Evolutionary conservation across 495 filamentous ascomycete species (phyloP), one percentile per base, ranked within the genome.

Genomic region (Talaromyces borbonicus): DNA sequence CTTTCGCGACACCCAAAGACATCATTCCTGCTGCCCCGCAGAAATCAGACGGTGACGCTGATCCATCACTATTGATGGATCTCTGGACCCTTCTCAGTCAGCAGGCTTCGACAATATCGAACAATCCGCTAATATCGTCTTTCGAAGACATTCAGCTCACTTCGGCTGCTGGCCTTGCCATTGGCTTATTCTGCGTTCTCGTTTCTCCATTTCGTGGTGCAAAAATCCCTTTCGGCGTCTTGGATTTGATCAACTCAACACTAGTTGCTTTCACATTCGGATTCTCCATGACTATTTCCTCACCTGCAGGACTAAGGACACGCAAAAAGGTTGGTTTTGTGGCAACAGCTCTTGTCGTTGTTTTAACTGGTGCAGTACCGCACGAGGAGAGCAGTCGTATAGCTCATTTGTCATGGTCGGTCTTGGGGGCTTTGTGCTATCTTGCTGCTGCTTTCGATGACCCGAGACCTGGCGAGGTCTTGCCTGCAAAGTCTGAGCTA

Each of bases 361-460:
- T 59, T 2, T 43, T 72, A 0, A 46, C 67, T 5, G 68, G 60
- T 52, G 59, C 64, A 1, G 60, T 59, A 24, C 62, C 67, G 25
- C 41, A 51, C n/a, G 55, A 49, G n/a, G 56, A 63, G 50, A 54
- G 57, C 6, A 43, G 62, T 31, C 31, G 60, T 19, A 26, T 56
- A 25, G 47, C 56, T 4, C 68, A 69, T 53, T 39, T 58, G 20
- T 46, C 54, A 4, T 60, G 67, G 47, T 48, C 48, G 26, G 49
- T 65, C 24, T 40, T 68, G 18, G 53, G 57, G n/a, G 49, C 41
- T 2, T 49, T 56, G 1, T 63, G 64, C 6, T 64, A 65, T 45
- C 58, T 66, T 9, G 60, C 60, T n/a, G 53, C 65, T 8, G 52
- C 52, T 44, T 67, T 61, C 46, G 69, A 71, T 47, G 63, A 66